phyloP scores from a whole-genome alignment of 805 yeast species.

The Wickerhamiella australiensis region DNA sequence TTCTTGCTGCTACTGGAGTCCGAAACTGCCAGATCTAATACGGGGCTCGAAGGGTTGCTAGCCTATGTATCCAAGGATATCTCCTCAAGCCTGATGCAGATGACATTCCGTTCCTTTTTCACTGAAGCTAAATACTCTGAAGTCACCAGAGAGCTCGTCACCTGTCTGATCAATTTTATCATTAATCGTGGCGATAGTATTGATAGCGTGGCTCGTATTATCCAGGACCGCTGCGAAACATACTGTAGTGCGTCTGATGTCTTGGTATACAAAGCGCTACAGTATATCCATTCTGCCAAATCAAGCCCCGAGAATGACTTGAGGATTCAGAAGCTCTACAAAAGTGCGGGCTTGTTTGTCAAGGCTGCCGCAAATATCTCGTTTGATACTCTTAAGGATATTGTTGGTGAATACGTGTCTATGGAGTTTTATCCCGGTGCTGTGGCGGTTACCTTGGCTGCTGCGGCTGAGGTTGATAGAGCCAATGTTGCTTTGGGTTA shows the following conservation, averaged over 20 bases:
- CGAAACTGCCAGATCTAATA: constrained; percentile 36
- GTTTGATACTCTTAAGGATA: constrained; percentile 68
- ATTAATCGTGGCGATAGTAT: constrained; percentile 88
- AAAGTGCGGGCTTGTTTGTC: constrained; percentile 65
- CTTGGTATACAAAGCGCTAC: constrained; percentile 84
- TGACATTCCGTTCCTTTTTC: constrained; percentile 66
- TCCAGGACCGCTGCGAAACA: constrained; percentile 88
- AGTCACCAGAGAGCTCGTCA: constrained; percentile 71
- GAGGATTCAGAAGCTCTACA: constrained; percentile 49
- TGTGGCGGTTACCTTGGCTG: constrained; percentile 63
- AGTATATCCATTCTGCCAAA: constrained; percentile 68
- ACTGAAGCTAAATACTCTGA: constrained; percentile 40
- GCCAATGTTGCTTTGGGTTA: constrained; percentile 48
- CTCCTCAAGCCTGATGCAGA: constrained; percentile 42
- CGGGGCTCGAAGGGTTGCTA: constrained; percentile 53
- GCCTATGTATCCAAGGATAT: constrained; percentile 63
- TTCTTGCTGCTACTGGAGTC: constrained; percentile 72
- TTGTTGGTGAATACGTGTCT: constrained; percentile 63
- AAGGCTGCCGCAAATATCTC: constrained; percentile 68
- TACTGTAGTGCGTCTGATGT: constrained; percentile 93
- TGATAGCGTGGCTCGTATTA: constrained; percentile 71
- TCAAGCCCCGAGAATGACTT: constrained; percentile 48
- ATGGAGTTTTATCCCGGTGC: constrained; percentile 77
- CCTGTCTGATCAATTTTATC: constrained; percentile 78
- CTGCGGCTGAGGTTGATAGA: constrained; percentile 57